These are phyloP conservation scores for Lipomyces orientalis DNA, from an alignment of 805 yeast genomes.

Conservation along the genomic window DNA sequence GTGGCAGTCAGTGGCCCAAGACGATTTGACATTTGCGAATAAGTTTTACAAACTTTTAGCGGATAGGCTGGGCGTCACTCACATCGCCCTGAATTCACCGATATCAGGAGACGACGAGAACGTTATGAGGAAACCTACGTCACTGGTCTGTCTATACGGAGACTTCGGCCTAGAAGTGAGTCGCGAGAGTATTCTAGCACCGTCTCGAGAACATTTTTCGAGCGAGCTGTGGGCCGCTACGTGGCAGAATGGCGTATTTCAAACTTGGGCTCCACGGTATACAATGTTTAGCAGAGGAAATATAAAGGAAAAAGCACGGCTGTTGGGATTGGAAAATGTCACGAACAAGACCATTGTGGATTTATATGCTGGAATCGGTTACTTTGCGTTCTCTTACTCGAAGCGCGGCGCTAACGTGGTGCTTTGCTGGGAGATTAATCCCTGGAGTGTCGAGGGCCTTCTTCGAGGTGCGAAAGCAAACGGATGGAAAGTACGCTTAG, in stretches of 20 bases:
- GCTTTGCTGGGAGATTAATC: conserved; percentile 82
- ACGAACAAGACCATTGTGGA: conserved; percentile 60
- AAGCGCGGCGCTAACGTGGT: conserved; percentile 57
- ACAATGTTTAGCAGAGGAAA: conserved; percentile 92
- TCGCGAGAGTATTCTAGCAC: conserved; percentile 46
- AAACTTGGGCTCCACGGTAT: conserved; percentile 81
- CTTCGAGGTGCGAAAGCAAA: conserved; percentile 59
- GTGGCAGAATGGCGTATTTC: conserved; percentile 74
- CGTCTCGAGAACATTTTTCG: conserved; percentile 53
- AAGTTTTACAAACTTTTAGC: conserved; percentile 37
- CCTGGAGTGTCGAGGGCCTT: conserved; percentile 82
- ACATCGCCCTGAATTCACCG: conserved; percentile 74
- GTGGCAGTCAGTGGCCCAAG: conserved; percentile 46
- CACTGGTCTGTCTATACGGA: conserved; percentile 65
- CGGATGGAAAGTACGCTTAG: conserved; percentile 48
- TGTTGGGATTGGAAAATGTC: conserved; percentile 53
- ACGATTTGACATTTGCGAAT: neutral
- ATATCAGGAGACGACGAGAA: conserved; percentile 56
- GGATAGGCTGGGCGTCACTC: conserved; percentile 51
- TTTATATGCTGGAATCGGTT: conserved; percentile 84
- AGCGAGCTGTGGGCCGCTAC: conserved; percentile 73
- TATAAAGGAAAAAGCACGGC: conserved; percentile 76
- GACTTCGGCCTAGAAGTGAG: conserved; percentile 59
- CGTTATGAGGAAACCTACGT: conserved; percentile 67
- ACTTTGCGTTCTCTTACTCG: conserved; percentile 74